A percentile compares a stretch with the other conserved stretches of the same genome.
Conservation (phyloP, 768 basidiomycete genomes). For the Tylopilus vinaceipallidus region DNA sequence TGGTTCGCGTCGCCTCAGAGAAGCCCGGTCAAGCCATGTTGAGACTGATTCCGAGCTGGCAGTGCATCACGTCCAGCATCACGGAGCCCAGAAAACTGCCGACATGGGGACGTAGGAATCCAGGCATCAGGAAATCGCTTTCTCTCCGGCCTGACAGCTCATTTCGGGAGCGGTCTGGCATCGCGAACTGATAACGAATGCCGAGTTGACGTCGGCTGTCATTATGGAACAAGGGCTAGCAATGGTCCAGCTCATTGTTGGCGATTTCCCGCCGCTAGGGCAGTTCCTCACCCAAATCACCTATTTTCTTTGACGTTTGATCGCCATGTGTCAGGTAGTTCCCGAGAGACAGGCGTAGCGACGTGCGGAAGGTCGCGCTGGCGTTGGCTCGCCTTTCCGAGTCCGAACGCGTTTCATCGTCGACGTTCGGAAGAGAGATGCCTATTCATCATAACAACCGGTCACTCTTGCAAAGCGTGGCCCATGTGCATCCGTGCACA, state of each 20-base stretch:
- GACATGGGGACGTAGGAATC: background rate
- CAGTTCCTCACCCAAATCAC: slow-evolving; percentile 3
- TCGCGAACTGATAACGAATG: slow-evolving; percentile 12
- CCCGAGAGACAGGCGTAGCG: slow-evolving; percentile 19
- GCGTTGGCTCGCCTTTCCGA: slow-evolving; percentile 9
- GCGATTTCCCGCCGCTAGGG: slow-evolving; percentile 13
- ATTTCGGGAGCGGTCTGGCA: slow-evolving; percentile 17
- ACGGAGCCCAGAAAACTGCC: background rate
- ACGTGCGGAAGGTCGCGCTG: slow-evolving; percentile 18
- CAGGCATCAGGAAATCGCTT: background rate
- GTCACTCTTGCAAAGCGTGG: background rate
- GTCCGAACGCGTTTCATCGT: slow-evolving; percentile 28
- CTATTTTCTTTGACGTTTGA: slow-evolving; percentile 24
- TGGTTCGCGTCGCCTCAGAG: slow-evolving; percentile 11
- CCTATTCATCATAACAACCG: slow-evolving; percentile 14
- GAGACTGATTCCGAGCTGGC: background rate
- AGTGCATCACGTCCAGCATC: background rate
- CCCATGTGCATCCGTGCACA: background rate
- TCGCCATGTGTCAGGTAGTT: slow-evolving; percentile 23
- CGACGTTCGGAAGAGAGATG: slow-evolving; percentile 10
- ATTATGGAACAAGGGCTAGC: slow-evolving; percentile 8
- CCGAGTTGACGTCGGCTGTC: slow-evolving; percentile 26
- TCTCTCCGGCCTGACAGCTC: slow-evolving; percentile 20
- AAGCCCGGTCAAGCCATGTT: background rate
- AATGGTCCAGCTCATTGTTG: slow-evolving; percentile 28